Base-by-base conservation (phyloP, 2,329 filamentous ascomycete genomes). In the Elsinoe australis region DNA sequence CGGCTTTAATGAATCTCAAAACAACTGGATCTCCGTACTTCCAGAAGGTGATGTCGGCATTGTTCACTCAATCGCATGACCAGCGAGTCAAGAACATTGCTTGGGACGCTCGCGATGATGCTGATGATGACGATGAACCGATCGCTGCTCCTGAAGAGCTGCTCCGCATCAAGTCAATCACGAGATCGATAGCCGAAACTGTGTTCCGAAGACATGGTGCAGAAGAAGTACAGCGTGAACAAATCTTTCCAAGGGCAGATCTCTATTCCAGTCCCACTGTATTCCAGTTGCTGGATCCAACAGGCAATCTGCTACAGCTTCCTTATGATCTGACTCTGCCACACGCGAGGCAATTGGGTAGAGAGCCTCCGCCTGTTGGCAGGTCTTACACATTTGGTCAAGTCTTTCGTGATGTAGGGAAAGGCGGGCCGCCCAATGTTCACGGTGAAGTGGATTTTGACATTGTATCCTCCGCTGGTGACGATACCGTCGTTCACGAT, bases 371-470 rank as follows among this genome's bases (percentile, higher is more conserved):
- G 0, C 72, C 79, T 1, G 68, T 87, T 4, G 79, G 86, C 55
- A 85, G 87, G 55, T 86, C 85, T 0, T 95, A 87, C 64, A 80
- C 85, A 0, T 95, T 98, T 62, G 89, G 88, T 5, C 83, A 76
- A 26, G 88, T 96, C 1, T 96, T 87, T 61, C 79, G 92, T 32
- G 85, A 94, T 54, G 81, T 78, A 36, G 73, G 80, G 41, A 82
- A 81, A 49, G 88, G 87, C 5, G 85, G 87, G 2, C 85, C 94
- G 56, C 92, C 92, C 5, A 76, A 77, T 49, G 84, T 83, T 59
- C 84, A 87, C 61, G 84, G 86, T 7, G 92, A 96, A 61, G 89
- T 94, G 2, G 89, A 96, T 63, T 98, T 96, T 63, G 92, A 98
- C 65, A 88, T 98, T 51, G 77, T 95, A n/a, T 90, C 88, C 0